Evolutionary conservation across 2,329 filamentous ascomycete genomes (phyloP), one percentile per base, ranked within the genome.

Genomic region (Fusarium foetens): DNA sequence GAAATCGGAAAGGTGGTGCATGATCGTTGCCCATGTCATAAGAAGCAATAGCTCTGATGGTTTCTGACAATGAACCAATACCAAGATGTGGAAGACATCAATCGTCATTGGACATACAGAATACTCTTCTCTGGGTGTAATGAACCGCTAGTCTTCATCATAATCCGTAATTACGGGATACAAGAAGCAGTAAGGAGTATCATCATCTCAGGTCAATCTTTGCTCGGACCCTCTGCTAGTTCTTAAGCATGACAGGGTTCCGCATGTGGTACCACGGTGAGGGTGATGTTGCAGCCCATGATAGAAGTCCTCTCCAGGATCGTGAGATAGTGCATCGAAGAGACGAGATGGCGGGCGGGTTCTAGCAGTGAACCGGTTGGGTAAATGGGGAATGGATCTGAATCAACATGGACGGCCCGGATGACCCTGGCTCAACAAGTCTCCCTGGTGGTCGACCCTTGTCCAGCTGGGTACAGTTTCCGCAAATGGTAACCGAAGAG

Each of bases 321-420:
- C 57, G 62, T 46, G 65, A 72, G 65, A 76, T 76, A 66, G 68
- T 72, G 65, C 66, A 76, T 76, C 67, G 70, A 46, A 57, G 46
- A 67, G 55, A 49, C 52, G 35, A 60, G 64, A 66, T 66, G 62
- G 53, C 62, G 45, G 53, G 53, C 63, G 45, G 62, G 63, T 41
- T 66, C 45, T 61, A 61, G 39, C 45, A 66, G 48, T 51, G 48
- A 57, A 53, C 60, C 63, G 63, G 73, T 59, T 73, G 71, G 63
- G 35, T 42, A 35, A 49, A 49, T 61, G 46, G 54, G 54, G 68
- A 63, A 70, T 66, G 72, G 74, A 76, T 76, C 74, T 76, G 61
- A 75, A 75, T 75, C 74, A 72, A 66, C 72, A 61, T 75, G 60
- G 62, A 75, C 70, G 66, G 69, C 57, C 68, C 66, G 54, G 68